Conservation (phyloP, 176 grass and related monocot species). For the Aegilops sharonensis region DNA sequence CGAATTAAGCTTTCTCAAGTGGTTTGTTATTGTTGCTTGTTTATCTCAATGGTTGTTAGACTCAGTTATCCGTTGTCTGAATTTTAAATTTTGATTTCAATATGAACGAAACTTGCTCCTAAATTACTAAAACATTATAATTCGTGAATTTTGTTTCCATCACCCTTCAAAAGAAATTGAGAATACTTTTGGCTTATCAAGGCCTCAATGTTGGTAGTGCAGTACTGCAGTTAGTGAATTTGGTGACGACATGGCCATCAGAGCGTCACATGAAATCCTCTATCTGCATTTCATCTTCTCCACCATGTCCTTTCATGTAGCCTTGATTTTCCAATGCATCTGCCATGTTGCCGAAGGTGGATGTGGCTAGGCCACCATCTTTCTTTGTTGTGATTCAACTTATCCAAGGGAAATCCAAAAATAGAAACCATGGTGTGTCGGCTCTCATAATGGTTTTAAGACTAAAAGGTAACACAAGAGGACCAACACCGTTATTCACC, state of each 20-base stretch:
- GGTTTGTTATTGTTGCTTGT: background rate
- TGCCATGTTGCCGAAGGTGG: background rate
- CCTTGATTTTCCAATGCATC: background rate
- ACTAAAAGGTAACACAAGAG: background rate
- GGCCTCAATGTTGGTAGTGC: background rate
- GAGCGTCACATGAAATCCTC: background rate
- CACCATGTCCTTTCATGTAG: background rate
- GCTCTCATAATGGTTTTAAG: background rate
- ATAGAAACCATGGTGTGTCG: background rate
- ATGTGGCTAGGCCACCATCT: background rate
- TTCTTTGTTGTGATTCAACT: constrained; percentile 3
- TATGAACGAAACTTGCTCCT: background rate
- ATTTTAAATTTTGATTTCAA: background rate
- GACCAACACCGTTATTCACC: background rate
- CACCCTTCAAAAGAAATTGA: background rate
- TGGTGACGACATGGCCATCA: background rate
- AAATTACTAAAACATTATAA: background rate
- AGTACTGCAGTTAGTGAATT: background rate
- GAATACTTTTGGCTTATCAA: background rate
- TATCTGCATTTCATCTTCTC: background rate
- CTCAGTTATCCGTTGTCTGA: background rate
- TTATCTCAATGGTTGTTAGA: background rate
- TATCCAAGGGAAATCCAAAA: background rate
- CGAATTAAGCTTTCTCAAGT: background rate
- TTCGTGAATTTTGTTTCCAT: background rate